phyloP scores from a whole-genome alignment of 345 rosid species.

The Pistacia atlantica region DNA sequence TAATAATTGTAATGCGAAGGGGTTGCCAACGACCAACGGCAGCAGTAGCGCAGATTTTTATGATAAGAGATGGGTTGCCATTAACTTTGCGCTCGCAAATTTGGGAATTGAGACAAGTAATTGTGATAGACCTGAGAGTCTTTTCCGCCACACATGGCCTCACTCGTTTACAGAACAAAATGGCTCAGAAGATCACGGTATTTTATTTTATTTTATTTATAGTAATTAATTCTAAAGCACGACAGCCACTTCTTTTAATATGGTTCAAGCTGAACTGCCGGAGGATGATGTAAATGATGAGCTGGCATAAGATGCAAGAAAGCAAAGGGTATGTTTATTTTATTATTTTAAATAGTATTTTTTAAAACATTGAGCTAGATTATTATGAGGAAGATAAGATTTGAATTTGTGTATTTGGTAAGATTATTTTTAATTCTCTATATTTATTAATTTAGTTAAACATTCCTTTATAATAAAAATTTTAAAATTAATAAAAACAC shows the following conservation, averaged over 20 bases:
- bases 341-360: too few species aligned
- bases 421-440: too few species aligned
- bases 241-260: not conserved
- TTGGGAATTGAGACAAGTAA: not conserved
- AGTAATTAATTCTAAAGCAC: not conserved
- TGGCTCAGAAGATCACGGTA: not conserved
- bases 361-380: too few species aligned
- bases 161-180: not conserved
- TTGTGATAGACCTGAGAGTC: not conserved
- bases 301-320: not conserved
- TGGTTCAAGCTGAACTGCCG: not conserved
- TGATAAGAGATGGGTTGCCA: not conserved
- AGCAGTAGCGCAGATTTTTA: not conserved
- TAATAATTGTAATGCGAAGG: too few species aligned
- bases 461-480: too few species aligned
- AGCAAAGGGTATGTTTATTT: too few species aligned
- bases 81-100: not conserved
- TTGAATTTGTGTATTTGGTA: too few species aligned
- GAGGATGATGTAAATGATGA: not conserved
- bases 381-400: too few species aligned
- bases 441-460: too few species aligned
- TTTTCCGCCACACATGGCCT: not conserved
- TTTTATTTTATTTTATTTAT: not conserved
- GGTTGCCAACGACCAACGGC: not conserved
- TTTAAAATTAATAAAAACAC: too few species aligned